phyloP scores from a whole-genome alignment of 345 rosid genomes.

The Sisymbrium irio region DNA sequence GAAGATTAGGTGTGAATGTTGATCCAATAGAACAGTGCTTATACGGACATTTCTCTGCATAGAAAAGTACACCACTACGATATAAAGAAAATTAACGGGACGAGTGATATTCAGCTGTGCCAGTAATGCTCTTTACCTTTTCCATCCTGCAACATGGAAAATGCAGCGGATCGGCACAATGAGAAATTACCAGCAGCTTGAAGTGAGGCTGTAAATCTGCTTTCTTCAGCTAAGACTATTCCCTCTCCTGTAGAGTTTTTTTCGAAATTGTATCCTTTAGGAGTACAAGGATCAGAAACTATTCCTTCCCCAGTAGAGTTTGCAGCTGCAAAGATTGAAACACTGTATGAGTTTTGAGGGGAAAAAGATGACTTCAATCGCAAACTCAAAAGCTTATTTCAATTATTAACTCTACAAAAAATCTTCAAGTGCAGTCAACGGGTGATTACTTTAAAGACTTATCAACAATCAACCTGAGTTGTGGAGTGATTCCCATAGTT shows the following conservation, averaged over 20 bases:
- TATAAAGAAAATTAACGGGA: not conserved
- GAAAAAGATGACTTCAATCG: not conserved
- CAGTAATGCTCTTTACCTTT: slow-evolving; percentile 45
- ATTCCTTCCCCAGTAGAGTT: slow-evolving; percentile 39
- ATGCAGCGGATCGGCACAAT: slow-evolving; percentile 74
- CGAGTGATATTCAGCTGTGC: not conserved
- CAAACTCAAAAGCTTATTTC: not conserved
- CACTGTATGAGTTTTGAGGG: not conserved
- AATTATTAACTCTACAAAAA: not conserved
- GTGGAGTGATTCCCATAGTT: slow-evolving; percentile 54
- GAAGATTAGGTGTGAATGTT: slow-evolving; percentile 70
- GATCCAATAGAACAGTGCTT: slow-evolving; percentile 72
- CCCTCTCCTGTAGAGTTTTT: slow-evolving; percentile 27
- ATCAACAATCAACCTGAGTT: slow-evolving; percentile 36
- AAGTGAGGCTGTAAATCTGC: slow-evolving; percentile 38
- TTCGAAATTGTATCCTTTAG: slow-evolving; percentile 56
- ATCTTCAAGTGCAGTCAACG: not conserved
- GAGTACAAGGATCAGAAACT: slow-evolving; percentile 75
- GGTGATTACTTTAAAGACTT: not conserved
- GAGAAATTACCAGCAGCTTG: slow-evolving; percentile 83
- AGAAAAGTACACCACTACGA: not conserved
- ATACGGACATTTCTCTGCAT: slow-evolving; percentile 66
- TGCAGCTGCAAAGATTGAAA: slow-evolving; percentile 42
- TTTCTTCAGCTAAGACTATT: slow-evolving; percentile 31
- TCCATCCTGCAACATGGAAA: slow-evolving; percentile 61